Percentiles rank a stretch among this genome's conserved stretches.
phyloP scores from a whole-genome alignment of 805 yeast species.

The Dipodascus albidus region DNA sequence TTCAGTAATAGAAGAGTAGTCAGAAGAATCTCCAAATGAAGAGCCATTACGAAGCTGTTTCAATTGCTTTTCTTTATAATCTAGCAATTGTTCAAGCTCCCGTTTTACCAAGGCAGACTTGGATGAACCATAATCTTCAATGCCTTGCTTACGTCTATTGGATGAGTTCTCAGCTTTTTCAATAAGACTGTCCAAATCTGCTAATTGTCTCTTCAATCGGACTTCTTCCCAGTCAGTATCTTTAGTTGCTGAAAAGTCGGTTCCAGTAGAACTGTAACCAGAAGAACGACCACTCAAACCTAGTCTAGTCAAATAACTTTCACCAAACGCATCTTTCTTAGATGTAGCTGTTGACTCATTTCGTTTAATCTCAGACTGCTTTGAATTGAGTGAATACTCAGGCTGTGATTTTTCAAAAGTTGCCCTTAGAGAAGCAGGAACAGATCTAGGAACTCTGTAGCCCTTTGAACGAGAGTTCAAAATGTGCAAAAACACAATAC shows the following conservation, averaged over 20 bases:
- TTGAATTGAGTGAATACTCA: slow-evolving; percentile 39
- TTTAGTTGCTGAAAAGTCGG: slow-evolving; percentile 55
- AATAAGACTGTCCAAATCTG: slow-evolving; percentile 60
- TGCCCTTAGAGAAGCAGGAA: slow-evolving; percentile 87
- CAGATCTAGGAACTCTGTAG: slow-evolving; percentile 78
- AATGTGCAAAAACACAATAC: slow-evolving; percentile 79
- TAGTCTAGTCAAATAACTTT: slow-evolving; percentile 46
- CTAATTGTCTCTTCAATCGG: slow-evolving; percentile 64
- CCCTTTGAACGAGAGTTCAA: slow-evolving; percentile 82
- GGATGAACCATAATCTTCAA: slow-evolving; percentile 23
- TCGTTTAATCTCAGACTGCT: slow-evolving; percentile 33
- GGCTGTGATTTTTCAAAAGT: slow-evolving; percentile 82
- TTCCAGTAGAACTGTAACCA: slow-evolving; percentile 35
- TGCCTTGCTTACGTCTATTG: slow-evolving; percentile 26
- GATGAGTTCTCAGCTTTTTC: slow-evolving; percentile 42
- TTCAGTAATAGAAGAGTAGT: slow-evolving; percentile 29
- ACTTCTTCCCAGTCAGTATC: slow-evolving; percentile 86
- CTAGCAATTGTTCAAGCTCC: slow-evolving; percentile 74
- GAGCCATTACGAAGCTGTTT: slow-evolving; percentile 26
- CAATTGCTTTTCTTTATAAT: slow-evolving; percentile 59
- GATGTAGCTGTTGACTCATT: slow-evolving; percentile 10
- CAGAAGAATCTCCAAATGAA: slow-evolving; percentile 7
- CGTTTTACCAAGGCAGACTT: slow-evolving; percentile 32
- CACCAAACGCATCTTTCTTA: slow-evolving; percentile 21
- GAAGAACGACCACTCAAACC: slow-evolving; percentile 33